Conservation (phyloP, 257 asterid species). For the Nicotiana attenuata region DNA sequence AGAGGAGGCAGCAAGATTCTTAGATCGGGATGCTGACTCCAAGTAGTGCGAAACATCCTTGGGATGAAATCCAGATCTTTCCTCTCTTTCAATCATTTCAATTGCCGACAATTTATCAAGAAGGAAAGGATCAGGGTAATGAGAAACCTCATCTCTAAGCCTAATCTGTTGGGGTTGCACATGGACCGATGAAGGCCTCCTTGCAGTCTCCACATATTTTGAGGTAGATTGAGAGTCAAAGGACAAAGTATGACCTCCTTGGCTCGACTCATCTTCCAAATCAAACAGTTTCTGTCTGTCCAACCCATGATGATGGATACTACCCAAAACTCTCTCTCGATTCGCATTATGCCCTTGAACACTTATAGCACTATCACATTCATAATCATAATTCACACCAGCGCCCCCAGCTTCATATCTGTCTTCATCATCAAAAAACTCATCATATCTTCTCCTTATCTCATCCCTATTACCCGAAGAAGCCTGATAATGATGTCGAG, state of each 20-base stretch:
- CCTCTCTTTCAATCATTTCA: conserved; percentile 14
- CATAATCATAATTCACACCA: conserved; percentile 12
- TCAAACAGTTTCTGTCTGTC: neutral
- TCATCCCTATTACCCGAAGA: conserved; percentile 10
- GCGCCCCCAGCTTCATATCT: neutral
- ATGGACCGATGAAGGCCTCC: conserved; percentile 1
- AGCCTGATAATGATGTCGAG: neutral
- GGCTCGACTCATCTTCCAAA: neutral
- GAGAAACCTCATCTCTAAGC: neutral
- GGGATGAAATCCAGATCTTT: conserved; percentile 8
- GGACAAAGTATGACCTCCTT: neutral
- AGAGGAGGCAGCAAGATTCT: conserved; percentile 2
- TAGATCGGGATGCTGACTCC: conserved; percentile 11
- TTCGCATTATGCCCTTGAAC: neutral
- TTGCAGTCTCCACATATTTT: conserved; percentile 11
- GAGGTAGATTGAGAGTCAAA: conserved; percentile 2
- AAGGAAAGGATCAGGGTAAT: conserved; percentile 20
- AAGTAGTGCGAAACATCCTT: conserved; percentile 2
- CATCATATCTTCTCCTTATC: neutral
- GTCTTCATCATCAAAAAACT: neutral
- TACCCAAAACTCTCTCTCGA: neutral
- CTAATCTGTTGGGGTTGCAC: neutral
- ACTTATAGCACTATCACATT: neutral
- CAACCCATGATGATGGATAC: neutral
- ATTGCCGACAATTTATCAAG: conserved; percentile 13